Percentiles rank a stretch among this genome's conserved stretches.
Evolutionary conservation across 768 basidiomycete genomes (phyloP).

Genomic region (Megacollybia marginata): DNA sequence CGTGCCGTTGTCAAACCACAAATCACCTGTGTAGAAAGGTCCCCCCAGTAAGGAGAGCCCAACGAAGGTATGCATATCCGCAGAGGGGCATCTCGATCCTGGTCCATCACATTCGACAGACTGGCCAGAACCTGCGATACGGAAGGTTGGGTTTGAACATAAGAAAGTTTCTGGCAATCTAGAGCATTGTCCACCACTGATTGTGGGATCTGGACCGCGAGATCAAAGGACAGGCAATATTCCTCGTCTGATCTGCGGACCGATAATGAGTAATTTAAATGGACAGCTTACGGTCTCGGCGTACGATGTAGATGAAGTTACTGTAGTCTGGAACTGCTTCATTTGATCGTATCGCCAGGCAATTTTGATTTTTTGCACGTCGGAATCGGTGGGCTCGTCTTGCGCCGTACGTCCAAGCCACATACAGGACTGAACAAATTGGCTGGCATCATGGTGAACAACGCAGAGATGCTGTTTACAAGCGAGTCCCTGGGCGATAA

Average conservation of each 20-base stretch:
- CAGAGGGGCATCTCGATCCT: conserved; percentile 4
- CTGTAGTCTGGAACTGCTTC: conserved; percentile 88
- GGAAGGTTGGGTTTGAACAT: not conserved
- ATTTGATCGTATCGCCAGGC: conserved; percentile 96
- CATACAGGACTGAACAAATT: conserved; percentile 71
- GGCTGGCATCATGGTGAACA: conserved; percentile 48
- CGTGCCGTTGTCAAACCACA: not conserved
- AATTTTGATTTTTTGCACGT: conserved; percentile 74
- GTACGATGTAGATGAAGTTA: conserved; percentile 41
- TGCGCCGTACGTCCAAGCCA: conserved; percentile 35
- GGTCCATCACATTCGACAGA: too few species aligned
- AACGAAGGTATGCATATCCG: conserved; percentile 56
- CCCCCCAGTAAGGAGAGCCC: conserved; percentile 67
- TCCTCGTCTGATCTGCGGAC: conserved; percentile 42
- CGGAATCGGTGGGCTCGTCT: not conserved
- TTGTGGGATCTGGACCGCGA: conserved; percentile 55
- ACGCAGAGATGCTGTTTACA: conserved; percentile 63
- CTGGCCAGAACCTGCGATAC: too few species aligned
- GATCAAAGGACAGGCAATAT: conserved; percentile 67
- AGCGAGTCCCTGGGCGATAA: conserved; percentile 79
- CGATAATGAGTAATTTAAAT: not conserved
- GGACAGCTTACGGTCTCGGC: conserved; percentile 21
- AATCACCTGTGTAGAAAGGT: conserved; percentile 46
- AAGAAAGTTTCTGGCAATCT: conserved; percentile 26
- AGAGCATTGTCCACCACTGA: conserved; percentile 38